Base-by-base conservation (phyloP, 352 stramenopile genomes). In the Phytophthora crassamura region DNA sequence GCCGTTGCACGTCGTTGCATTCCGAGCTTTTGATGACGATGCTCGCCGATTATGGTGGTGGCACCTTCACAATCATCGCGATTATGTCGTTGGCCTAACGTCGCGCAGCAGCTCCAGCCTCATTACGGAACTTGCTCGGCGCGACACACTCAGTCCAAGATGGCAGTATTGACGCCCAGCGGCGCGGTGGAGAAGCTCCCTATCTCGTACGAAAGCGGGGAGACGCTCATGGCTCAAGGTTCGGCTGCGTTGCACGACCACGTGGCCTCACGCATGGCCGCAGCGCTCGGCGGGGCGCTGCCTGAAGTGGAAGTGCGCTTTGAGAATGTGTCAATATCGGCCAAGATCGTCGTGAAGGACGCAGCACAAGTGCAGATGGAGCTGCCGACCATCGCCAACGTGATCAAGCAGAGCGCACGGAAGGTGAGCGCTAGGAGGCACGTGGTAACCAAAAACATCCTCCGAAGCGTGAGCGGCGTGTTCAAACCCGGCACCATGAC, bases 381-480 rank as follows among this genome's bases (percentile, higher is more conserved):
- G 20, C 34, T 79, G 9, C 67, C 71, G 0, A 77, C 67, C n/a
- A 46, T 77, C 28, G 11, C 22, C 34, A 79, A 69, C 33, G 36
- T 38, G 35, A 16, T 58, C 35, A 71, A 67, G 36, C 58, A 47
- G 53, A 28, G 30, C 39, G 34, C 25, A 4, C 11, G 39, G 6
- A 50, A 59, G 5, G 32, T 84, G 39, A 53, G 36, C 12, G 46
- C 54, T 41, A 86, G 80, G 52, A 79, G 75, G 34, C 67, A 74
- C 62, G 51, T 64, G 11, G 64, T 84, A 5, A 55, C 32, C 4
- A 82, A 80, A 18, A 36, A 76, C n/a, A 84, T 88, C n/a, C 59
- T 89, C 5, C 41, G 72, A 2, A 64, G 77, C 36, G 35, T 86
- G 7, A 75, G 51, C 11, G 80, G 75, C 0, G 40, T 59, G 14